A percentile compares a stretch with the other conserved stretches of the same genome.
Conservation (phyloP, 352 stramenopile genomes). For the Pythium folliculosum region DNA sequence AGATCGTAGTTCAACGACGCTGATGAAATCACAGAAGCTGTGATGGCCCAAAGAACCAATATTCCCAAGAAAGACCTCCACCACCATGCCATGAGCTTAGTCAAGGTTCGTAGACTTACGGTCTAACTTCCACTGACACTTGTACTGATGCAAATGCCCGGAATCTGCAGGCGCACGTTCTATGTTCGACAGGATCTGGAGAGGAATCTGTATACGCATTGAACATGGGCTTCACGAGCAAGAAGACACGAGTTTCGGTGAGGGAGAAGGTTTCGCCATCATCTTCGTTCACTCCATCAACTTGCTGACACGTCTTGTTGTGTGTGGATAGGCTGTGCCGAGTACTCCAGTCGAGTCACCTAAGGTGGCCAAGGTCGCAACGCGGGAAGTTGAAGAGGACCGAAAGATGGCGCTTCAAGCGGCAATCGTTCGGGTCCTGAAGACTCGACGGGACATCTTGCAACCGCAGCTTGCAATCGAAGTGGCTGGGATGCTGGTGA, state of each 20-base stretch:
- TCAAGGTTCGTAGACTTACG: constrained; percentile 50
- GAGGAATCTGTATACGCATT: constrained; percentile 31
- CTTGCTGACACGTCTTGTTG: not conserved
- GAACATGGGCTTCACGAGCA: constrained; percentile 30
- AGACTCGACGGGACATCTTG: constrained; percentile 76
- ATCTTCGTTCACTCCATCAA: not conserved
- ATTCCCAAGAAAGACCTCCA: constrained; percentile 57
- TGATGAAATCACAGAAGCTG: constrained; percentile 38
- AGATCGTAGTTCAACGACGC: constrained; percentile 62
- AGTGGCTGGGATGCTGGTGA: constrained; percentile 68
- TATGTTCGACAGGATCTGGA: constrained; percentile 22
- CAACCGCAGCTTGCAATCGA: constrained; percentile 64
- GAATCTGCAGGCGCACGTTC: constrained; percentile 40
- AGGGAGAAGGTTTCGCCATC: not conserved
- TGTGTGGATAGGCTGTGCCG: constrained; percentile 36
- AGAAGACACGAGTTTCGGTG: constrained; percentile 33
- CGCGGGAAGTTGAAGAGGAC: constrained; percentile 83
- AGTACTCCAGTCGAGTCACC: constrained; percentile 72
- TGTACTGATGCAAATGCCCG: not conserved
- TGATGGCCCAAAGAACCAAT: constrained; percentile 53
- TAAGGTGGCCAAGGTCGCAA: constrained; percentile 49
- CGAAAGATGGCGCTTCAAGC: constrained; percentile 88
- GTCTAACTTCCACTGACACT: too few relatives aligned
- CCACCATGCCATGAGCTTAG: constrained; percentile 69
- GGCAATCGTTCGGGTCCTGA: constrained; percentile 81